A percentile compares a stretch with the other conserved stretches of the same genome.
Evolutionary conservation across 2,329 filamentous ascomycete species (phyloP).

Genomic region (Apiospora marii): DNA sequence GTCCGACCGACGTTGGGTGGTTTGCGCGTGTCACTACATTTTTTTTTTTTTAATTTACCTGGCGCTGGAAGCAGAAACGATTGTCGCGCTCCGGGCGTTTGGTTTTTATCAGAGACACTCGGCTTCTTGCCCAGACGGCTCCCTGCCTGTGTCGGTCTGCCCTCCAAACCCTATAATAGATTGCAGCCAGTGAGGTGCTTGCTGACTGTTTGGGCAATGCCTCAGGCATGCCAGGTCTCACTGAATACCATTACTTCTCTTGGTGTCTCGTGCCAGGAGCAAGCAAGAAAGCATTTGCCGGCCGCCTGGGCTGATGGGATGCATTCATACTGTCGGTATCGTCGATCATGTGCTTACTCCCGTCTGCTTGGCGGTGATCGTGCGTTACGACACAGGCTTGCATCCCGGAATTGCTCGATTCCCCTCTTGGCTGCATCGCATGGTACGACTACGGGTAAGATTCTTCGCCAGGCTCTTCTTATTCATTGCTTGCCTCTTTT

Average conservation of each 20-base stretch:
- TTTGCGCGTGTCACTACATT: neutral
- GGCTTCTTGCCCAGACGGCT: conserved; percentile 2
- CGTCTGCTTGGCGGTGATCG: conserved; percentile 13
- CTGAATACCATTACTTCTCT: neutral
- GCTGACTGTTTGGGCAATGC: neutral
- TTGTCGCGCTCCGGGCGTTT: neutral
- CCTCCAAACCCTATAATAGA: neutral
- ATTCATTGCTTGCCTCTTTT: neutral
- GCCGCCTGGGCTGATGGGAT: conserved; percentile 1
- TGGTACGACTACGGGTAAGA: neutral
- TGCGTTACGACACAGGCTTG: neutral
- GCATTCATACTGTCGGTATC: neutral
- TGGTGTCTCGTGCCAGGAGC: neutral
- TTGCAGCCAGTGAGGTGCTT: neutral
- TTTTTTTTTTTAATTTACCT: neutral
- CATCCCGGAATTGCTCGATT: neutral
- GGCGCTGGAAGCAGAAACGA: neutral
- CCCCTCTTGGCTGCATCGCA: conserved; percentile 14
- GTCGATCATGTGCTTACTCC: conserved; percentile 19
- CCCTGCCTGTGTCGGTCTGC: neutral
- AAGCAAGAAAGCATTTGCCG: neutral
- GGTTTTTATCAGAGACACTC: conserved; percentile 1
- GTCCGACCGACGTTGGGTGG: neutral
- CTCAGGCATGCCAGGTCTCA: neutral
- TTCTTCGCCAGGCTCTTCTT: neutral